Evolutionary conservation across 163 green algal species (phyloP).

Genomic region (Chlorella variabilis): DNA sequence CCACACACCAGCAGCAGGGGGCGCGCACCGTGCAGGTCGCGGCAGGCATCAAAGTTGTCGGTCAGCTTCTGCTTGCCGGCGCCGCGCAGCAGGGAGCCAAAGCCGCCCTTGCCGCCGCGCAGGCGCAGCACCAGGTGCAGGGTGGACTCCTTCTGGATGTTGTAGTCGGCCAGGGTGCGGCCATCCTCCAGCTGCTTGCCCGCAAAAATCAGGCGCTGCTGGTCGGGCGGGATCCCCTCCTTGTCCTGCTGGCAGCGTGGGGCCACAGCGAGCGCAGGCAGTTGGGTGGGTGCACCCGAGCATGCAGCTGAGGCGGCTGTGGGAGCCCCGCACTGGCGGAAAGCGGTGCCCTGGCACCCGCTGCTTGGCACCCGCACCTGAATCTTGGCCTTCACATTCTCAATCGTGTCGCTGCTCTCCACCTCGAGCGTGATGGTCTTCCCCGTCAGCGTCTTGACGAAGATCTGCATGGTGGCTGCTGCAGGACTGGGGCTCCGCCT

Average conservation of each 20-base stretch:
- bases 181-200: slow-evolving; percentile 58
- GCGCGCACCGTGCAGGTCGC: slow-evolving; percentile 90
- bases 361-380: too few species aligned
- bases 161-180: slow-evolving; percentile 54
- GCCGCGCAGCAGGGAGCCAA: slow-evolving; percentile 90
- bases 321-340: too few species aligned
- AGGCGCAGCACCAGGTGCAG: slow-evolving; percentile 76
- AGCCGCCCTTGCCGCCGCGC: slow-evolving; percentile 88
- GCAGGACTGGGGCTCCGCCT: background rate
- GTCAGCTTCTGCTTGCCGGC: slow-evolving; percentile 86
- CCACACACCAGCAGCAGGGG: too few species aligned
- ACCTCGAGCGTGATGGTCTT: slow-evolving; percentile 92
- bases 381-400: slow-evolving; percentile 95
- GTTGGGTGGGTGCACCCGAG: background rate
- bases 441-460: slow-evolving; percentile 50
- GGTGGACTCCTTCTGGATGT: slow-evolving; percentile 57
- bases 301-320: background rate
- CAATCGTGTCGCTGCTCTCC: slow-evolving; percentile 92
- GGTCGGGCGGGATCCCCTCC: slow-evolving; percentile 55
- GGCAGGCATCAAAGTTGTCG: slow-evolving; percentile 93
- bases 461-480: slow-evolving; percentile 44
- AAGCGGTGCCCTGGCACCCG: too few species aligned
- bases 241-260: slow-evolving; percentile 56
- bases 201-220: slow-evolving; percentile 60
- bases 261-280: background rate